Percentiles rank a stretch among this genome's conserved stretches.
phyloP scores from a whole-genome alignment of 2,329 filamentous ascomycete genomes.

The Alternaria burnsii region DNA sequence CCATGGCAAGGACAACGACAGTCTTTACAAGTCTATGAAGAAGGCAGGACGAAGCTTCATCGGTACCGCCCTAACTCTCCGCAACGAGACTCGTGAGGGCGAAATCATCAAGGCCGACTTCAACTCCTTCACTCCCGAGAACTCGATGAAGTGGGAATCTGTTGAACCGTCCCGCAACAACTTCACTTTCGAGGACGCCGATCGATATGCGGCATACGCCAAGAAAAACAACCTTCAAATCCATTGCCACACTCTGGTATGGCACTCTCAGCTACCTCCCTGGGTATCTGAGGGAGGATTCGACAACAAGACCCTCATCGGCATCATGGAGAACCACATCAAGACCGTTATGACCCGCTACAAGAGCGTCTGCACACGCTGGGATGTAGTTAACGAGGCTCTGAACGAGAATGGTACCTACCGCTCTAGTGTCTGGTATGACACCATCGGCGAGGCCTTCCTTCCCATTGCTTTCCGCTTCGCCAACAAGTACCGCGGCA shows the following conservation, averaged over 20 bases:
- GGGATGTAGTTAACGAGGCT: conserved; percentile 53
- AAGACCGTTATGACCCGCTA: conserved; percentile 50
- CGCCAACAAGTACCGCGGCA: conserved; percentile 51
- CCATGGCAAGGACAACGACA: conserved; percentile 22
- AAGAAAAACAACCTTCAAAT: conserved; percentile 45
- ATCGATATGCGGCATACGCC: conserved; percentile 48
- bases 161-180: conserved; percentile 49
- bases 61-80: conserved; percentile 38
- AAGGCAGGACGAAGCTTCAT: conserved; percentile 34
- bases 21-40: conserved; percentile 37
- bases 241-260: conserved; percentile 54
- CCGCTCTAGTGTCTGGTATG: conserved; percentile 53
- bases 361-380: conserved; percentile 50
- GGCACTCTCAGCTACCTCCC: conserved; percentile 52
- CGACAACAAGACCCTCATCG: conserved; percentile 53
- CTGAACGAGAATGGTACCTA: conserved; percentile 55
- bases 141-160: conserved; percentile 48
- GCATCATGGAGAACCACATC: conserved; percentile 55
- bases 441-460: conserved; percentile 56
- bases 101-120: conserved; percentile 40
- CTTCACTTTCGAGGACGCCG: conserved; percentile 51
- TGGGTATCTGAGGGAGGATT: conserved; percentile 51
- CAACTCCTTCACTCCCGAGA: conserved; percentile 40
- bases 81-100: conserved; percentile 34
- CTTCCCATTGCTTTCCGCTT: conserved; percentile 57